Evolutionary conservation across 208 protist genomes (phyloP).

Genomic region (Crithidia acanthocephali): DNA sequence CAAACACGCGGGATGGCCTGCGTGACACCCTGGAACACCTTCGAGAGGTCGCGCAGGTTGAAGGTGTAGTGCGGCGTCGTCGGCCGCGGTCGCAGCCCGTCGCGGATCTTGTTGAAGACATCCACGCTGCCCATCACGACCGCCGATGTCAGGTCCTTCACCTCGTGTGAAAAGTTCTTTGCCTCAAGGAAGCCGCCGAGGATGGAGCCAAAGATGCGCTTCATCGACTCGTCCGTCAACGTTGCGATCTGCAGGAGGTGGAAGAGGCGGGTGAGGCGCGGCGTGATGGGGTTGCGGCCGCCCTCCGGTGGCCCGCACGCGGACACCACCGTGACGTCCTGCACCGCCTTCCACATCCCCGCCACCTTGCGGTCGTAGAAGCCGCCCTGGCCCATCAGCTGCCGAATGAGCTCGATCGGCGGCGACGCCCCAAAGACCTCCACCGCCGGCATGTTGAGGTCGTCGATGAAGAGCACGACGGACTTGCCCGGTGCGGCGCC

Average conservation of each 20-base stretch:
- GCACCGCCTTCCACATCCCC: conserved; percentile 95
- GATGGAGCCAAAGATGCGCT: conserved; percentile 95
- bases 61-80: conserved; percentile 99
- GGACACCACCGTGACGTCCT: conserved; percentile 95
- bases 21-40: conserved; percentile 96
- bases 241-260: conserved; percentile 95
- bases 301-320: conserved; percentile 97
- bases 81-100: conserved; percentile 95
- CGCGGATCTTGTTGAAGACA: conserved; percentile 92
- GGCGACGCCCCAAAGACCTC: conserved; percentile 97
- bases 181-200: conserved; percentile 90
- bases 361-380: conserved; percentile 97
- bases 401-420: conserved; percentile 97
- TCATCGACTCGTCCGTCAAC: conserved; percentile 94
- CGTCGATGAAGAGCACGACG: conserved; percentile 97
- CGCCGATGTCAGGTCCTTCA: conserved; percentile 61
- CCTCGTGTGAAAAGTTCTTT: conserved; percentile 86
- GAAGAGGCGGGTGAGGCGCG: conserved; percentile 95
- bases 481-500: conserved; percentile 93
- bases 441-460: conserved; percentile 98
- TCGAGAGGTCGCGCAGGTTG: conserved; percentile 98
- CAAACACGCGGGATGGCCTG: conserved; percentile 92
- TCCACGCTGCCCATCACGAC: conserved; percentile 92
- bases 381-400: conserved; percentile 96
- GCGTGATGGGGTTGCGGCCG: conserved; percentile 94